Conservation (phyloP, 495 filamentous ascomycete genomes). For the Podospora appendiculata region DNA sequence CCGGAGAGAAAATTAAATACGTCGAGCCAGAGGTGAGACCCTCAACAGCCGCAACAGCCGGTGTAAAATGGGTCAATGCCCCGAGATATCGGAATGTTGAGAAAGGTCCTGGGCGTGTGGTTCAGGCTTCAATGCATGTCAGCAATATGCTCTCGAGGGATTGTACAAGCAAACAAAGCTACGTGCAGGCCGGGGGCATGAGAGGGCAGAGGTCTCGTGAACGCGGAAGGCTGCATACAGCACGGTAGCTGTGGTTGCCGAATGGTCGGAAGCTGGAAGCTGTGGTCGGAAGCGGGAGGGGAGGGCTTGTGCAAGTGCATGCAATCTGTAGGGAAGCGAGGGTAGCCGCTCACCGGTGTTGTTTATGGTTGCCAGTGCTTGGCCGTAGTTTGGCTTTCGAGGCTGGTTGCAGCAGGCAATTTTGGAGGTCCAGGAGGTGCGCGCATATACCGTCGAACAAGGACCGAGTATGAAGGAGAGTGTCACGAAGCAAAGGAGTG, state of each 20-base stretch:
- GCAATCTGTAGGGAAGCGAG: slow-evolving; percentile 1
- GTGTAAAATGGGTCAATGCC: too few relatives aligned
- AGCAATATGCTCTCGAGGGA: neutral
- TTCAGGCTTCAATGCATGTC: neutral
- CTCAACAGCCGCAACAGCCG: too few relatives aligned
- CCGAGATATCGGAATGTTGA: too few relatives aligned
- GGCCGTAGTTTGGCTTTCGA: slow-evolving; percentile 2
- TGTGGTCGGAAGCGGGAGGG: slow-evolving; percentile 3
- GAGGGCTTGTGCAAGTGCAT: slow-evolving; percentile 10
- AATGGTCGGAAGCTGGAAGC: slow-evolving; percentile 11
- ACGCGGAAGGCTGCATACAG: slow-evolving; percentile 28
- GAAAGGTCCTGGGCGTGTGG: neutral
- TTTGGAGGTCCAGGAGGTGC: neutral
- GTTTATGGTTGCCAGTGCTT: slow-evolving; percentile 4
- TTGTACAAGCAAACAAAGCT: slow-evolving; percentile 6
- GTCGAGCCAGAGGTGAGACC: too few relatives aligned
- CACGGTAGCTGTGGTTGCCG: slow-evolving; percentile 23
- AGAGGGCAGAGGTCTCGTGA: slow-evolving; percentile 32
- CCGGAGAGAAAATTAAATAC: too few relatives aligned
- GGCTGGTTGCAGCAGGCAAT: slow-evolving; percentile 5
- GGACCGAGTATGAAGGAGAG: neutral
- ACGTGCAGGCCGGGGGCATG: neutral
- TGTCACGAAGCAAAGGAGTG: neutral
- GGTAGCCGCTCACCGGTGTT: slow-evolving; percentile 2
- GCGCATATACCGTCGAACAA: slow-evolving; percentile 3